A percentile compares a stretch with the other conserved stretches of the same genome.
Evolutionary conservation across 345 rosid genomes (phyloP).

Genomic region (Gynandropsis gynandra): DNA sequence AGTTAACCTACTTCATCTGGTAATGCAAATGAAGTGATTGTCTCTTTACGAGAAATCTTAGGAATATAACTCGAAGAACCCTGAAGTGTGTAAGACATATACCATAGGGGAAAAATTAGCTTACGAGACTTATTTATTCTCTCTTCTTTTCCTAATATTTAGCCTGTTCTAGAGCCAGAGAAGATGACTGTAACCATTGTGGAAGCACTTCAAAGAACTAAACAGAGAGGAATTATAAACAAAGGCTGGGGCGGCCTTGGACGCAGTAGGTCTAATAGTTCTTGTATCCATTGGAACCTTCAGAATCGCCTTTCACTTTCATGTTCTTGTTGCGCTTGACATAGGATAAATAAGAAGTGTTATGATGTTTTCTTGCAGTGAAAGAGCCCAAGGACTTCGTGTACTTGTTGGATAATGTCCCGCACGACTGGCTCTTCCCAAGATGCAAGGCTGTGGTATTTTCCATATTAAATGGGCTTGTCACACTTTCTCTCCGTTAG

Average conservation of each 20-base stretch:
- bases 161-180: conserved; percentile 91
- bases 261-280: conserved; percentile 43
- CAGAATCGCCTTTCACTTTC: not conserved
- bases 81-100: no score
- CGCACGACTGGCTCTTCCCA: conserved; percentile 97
- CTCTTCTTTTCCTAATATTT: conserved; percentile 22
- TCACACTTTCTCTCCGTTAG: no score
- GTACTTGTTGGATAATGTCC: conserved; percentile 82
- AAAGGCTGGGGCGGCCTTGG: conserved; percentile 99
- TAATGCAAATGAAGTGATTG: not conserved
- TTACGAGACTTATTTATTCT: conserved; percentile 6
- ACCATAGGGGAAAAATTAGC: no score
- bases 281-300: not conserved
- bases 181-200: conserved; percentile 81
- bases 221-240: conserved; percentile 91
- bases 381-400: conserved; percentile 76
- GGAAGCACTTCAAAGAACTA: conserved; percentile 63
- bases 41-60: not conserved
- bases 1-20: conserved; percentile 2
- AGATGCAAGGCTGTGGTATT: conserved; percentile 99
- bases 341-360: conserved; percentile 14
- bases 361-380: conserved; percentile 40
- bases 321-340: conserved; percentile 10
- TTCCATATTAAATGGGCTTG: conserved; percentile 11
- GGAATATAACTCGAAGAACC: no score